Conservation (phyloP, 2,329 filamentous ascomycete species). For the Truncatella angustata region DNA sequence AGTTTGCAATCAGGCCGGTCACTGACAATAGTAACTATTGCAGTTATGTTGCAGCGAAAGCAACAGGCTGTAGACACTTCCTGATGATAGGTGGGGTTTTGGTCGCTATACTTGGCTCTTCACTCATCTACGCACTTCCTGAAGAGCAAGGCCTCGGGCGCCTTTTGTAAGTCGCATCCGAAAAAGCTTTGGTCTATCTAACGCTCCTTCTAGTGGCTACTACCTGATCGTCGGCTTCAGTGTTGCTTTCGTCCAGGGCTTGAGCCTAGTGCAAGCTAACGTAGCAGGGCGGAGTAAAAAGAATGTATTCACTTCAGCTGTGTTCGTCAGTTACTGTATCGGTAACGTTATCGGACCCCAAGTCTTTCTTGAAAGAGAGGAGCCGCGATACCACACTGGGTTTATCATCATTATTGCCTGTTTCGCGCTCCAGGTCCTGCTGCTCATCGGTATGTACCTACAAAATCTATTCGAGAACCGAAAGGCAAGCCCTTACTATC, state of each 20-base stretch:
- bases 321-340: conserved; percentile 6
- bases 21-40: background rate
- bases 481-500: background rate
- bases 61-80: background rate
- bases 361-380: background rate
- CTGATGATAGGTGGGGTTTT: conserved; percentile 1
- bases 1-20: background rate
- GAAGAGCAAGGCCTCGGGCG: background rate
- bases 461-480: background rate
- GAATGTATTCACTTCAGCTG: conserved; percentile 5
- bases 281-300: conserved; percentile 3
- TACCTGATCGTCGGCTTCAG: conserved; percentile 2
- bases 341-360: conserved; percentile 3
- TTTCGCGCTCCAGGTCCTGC: background rate
- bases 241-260: background rate
- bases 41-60: background rate
- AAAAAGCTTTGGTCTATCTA: no score
- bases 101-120: background rate
- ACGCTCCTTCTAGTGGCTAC: background rate
- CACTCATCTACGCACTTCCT: background rate
- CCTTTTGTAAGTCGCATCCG: background rate
- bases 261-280: conserved; percentile 1
- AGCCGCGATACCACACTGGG: background rate
- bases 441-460: background rate
- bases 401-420: background rate